Conservation (phyloP, 192 early-diverging fungal genomes). For the Coemansia asiatica region DNA sequence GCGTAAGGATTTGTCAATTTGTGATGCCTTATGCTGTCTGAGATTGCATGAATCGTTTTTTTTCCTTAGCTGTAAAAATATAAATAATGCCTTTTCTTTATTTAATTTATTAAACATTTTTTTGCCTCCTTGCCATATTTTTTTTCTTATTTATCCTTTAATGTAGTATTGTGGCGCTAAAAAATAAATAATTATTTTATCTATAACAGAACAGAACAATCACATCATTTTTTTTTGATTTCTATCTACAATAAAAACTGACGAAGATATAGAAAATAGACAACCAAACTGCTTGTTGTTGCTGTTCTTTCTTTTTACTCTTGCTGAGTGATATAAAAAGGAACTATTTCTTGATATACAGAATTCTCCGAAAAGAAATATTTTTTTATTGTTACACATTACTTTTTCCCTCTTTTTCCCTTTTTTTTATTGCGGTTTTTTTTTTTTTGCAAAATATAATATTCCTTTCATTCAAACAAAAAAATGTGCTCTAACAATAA, state of each 20-base stretch:
- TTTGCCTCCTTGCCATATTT: no score
- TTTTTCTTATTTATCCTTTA: no score
- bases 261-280: background rate
- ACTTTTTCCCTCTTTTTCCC: background rate
- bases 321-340: background rate
- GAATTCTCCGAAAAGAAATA: background rate
- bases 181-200: background rate
- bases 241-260: background rate
- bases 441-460: background rate
- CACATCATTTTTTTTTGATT: background rate
- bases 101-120: no score
- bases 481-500: conserved; percentile 1
- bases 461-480: background rate
- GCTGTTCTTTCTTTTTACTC: background rate
- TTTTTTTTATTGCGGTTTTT: background rate
- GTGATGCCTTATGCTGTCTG: background rate
- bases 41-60: background rate
- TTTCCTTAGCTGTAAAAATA: background rate
- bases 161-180: no score
- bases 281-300: no score
- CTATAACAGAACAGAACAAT: background rate
- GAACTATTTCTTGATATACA: background rate
- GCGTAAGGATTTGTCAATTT: background rate
- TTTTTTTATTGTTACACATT: background rate
- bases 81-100: no score